Conservation (phyloP, 306 rosid genomes). For the Sechiopsis laciniata region DNA sequence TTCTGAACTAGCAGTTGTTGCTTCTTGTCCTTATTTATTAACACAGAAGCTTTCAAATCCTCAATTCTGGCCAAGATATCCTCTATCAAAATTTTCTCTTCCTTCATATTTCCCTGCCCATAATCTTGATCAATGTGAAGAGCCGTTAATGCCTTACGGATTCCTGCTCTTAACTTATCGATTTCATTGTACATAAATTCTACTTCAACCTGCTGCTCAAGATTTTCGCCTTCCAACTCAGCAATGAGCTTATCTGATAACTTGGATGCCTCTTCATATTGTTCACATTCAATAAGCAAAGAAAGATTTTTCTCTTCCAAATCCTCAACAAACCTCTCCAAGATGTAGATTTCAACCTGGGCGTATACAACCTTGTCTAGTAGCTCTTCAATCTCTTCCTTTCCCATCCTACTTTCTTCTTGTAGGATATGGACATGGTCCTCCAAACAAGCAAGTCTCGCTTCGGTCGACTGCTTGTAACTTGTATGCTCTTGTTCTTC, state of each 20-base stretch:
- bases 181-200: slow-evolving; percentile 74
- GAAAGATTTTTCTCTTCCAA: slow-evolving; percentile 71
- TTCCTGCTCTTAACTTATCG: slow-evolving; percentile 56
- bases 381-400: slow-evolving; percentile 71
- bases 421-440: slow-evolving; percentile 44
- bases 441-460: slow-evolving; percentile 61
- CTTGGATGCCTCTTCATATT: slow-evolving; percentile 63
- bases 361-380: slow-evolving; percentile 84
- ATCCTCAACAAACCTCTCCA: slow-evolving; percentile 86
- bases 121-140: slow-evolving; percentile 46
- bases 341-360: slow-evolving; percentile 86
- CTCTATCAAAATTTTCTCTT: slow-evolving; percentile 42
- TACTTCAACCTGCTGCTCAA: slow-evolving; percentile 82
- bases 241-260: slow-evolving; percentile 65
- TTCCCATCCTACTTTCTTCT: slow-evolving; percentile 61
- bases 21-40: slow-evolving; percentile 59
- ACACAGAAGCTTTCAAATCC: slow-evolving; percentile 55
- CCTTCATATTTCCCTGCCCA: slow-evolving; percentile 37
- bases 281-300: slow-evolving; percentile 59
- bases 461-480: slow-evolving; percentile 51
- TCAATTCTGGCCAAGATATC: slow-evolving; percentile 55
- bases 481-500: slow-evolving; percentile 59
- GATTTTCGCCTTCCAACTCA: slow-evolving; percentile 91
- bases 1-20: slow-evolving; percentile 65
- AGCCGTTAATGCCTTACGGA: slow-evolving; percentile 56